Percentiles rank a stretch among this genome's conserved stretches.
phyloP scores from a whole-genome alignment of 2,329 filamentous ascomycete species.

The Aspergillus texensis region DNA sequence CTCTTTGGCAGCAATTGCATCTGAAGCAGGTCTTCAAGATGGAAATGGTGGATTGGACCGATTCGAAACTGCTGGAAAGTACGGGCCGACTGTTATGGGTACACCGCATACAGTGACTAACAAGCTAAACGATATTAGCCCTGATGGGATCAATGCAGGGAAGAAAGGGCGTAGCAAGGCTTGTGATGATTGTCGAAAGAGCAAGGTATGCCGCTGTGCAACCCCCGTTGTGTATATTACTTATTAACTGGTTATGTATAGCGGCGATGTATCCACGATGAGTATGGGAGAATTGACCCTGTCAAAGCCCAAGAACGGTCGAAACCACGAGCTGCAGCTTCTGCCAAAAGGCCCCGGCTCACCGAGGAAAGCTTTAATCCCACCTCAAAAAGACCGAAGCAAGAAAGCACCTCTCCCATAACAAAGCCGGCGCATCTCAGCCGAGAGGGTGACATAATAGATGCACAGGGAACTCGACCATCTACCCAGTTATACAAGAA shows the following conservation, averaged over 20 bases:
- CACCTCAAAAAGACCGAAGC: constrained; percentile 38
- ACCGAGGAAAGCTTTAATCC: constrained; percentile 42
- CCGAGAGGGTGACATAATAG: constrained; percentile 20
- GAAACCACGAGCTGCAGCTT: constrained; percentile 59
- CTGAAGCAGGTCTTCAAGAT: constrained; percentile 37
- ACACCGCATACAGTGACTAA: constrained; percentile 30
- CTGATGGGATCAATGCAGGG: constrained; percentile 42
- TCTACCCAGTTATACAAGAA: constrained; percentile 18
- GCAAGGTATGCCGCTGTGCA: constrained; percentile 58
- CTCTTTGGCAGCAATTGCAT: constrained; percentile 42
- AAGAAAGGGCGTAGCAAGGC: constrained; percentile 65
- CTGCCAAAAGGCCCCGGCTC: constrained; percentile 56
- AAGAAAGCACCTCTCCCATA: constrained; percentile 35
- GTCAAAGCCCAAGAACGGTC: constrained; percentile 64
- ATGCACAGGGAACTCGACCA: constrained; percentile 19
- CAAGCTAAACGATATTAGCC: constrained; percentile 33
- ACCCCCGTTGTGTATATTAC: neutral
- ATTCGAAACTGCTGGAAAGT: constrained; percentile 31
- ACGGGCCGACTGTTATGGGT: constrained; percentile 29
- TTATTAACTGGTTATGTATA: constrained; percentile 36
- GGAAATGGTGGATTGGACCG: constrained; percentile 30
- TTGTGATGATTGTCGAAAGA: constrained; percentile 67
- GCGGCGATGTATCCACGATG: constrained; percentile 69
- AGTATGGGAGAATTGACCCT: constrained; percentile 65
- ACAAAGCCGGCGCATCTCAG: constrained; percentile 26